A percentile compares a stretch with the other conserved stretches of the same genome.
Conservation (phyloP, 208 protist genomes). For the Acanthamoeba healyi region DNA sequence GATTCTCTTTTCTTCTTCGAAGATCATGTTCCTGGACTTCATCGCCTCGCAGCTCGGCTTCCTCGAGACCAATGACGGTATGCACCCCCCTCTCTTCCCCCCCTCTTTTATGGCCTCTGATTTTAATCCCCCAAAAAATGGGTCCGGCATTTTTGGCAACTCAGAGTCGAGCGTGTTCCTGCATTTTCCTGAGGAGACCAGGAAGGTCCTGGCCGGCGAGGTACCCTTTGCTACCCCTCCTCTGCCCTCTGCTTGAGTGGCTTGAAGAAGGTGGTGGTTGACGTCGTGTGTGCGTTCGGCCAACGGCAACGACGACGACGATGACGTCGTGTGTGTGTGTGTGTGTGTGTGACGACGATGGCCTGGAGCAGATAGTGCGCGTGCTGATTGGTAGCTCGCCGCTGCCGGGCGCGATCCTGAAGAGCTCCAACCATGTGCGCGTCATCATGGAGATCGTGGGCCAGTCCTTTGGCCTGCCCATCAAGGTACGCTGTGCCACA, state of each 20-base stretch:
- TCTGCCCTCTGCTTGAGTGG: background rate
- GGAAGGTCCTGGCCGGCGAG: constrained; percentile 41
- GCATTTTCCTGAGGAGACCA: constrained; percentile 25
- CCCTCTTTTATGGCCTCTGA: too few species aligned
- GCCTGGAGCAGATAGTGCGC: constrained; percentile 4
- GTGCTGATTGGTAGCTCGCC: background rate
- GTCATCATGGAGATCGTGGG: constrained; percentile 63
- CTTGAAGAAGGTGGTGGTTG: background rate
- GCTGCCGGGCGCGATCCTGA: background rate
- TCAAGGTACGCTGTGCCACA: background rate
- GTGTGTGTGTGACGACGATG: too few species aligned
- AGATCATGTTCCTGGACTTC: constrained; percentile 65
- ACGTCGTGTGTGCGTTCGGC: too few species aligned
- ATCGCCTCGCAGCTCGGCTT: constrained; percentile 46
- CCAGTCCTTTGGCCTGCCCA: constrained; percentile 41
- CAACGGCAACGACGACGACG: too few species aligned
- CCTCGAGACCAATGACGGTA: constrained; percentile 56
- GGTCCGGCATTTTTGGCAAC: background rate
- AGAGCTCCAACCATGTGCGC: constrained; percentile 37
- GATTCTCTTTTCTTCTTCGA: too few species aligned
- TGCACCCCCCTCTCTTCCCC: too few species aligned
- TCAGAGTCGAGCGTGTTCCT: constrained; percentile 54
- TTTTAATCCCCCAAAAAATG: too few species aligned
- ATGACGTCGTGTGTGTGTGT: too few species aligned
- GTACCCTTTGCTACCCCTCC: background rate